Percentiles rank a stretch among this genome's conserved stretches.
Conservation (phyloP, 75 land plant genomes). For the Selaginella moellendorffii region DNA sequence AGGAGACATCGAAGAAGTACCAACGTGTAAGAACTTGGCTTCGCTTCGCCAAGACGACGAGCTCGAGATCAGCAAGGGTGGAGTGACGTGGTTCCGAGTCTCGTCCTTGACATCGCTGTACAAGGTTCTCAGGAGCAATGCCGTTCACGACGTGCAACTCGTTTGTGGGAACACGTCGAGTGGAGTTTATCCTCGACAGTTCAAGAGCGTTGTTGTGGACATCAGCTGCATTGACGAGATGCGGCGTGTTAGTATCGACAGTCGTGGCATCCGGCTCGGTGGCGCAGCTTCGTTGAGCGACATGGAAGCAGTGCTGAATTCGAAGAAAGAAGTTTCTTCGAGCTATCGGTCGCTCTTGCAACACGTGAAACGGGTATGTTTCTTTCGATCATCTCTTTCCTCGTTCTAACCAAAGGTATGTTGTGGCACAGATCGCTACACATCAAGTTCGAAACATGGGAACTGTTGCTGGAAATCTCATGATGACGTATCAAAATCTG, state of each 20-base stretch:
- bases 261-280: constrained; percentile 14
- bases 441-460: constrained; percentile 27
- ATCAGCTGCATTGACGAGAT: constrained; percentile 15
- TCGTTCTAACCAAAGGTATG: not conserved
- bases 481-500: constrained; percentile 21
- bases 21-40: not conserved
- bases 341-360: constrained; percentile 19
- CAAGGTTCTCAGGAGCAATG: constrained; percentile 5
- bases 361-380: constrained; percentile 22
- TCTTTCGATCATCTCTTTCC: no score
- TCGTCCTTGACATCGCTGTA: constrained; percentile 13
- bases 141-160: not conserved
- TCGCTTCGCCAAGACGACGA: not conserved
- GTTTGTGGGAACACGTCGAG: constrained; percentile 19
- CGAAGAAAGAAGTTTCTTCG: constrained; percentile 15
- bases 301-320: constrained; percentile 11
- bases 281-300: constrained; percentile 20
- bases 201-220: constrained; percentile 11
- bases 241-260: not conserved
- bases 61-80: constrained; percentile 4
- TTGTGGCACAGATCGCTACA: constrained; percentile 22
- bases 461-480: constrained; percentile 27
- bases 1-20: constrained; percentile 17
- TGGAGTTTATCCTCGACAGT: constrained; percentile 15
- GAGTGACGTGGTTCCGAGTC: constrained; percentile 14